A percentile compares a stretch with the other conserved stretches of the same genome.
Evolutionary conservation across 1,139 yeast species (phyloP).

Genomic region (Candida sojae): DNA sequence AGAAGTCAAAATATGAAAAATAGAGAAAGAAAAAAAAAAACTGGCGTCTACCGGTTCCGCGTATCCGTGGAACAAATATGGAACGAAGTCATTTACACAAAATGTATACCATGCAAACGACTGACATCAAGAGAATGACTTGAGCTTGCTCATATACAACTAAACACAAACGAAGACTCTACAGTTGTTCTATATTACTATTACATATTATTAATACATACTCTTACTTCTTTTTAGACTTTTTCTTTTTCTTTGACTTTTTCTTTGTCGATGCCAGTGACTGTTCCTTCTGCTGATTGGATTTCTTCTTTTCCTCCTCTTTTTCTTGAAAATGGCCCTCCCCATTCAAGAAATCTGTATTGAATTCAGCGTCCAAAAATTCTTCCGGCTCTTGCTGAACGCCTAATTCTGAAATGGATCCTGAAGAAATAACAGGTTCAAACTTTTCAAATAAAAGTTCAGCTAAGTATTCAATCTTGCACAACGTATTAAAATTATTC

Average conservation of each 20-base stretch:
- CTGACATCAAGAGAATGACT: neutral
- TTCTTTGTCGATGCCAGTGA: slow-evolving; percentile 13
- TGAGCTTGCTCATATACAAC: no score
- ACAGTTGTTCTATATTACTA: neutral
- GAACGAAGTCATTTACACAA: neutral
- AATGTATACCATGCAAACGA: neutral
- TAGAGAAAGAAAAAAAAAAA: neutral
- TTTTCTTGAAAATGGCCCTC: slow-evolving; percentile 17
- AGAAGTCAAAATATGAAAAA: neutral
- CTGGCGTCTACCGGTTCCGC: neutral
- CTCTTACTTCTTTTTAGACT: slow-evolving; percentile 23
- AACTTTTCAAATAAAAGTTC: slow-evolving; percentile 28
- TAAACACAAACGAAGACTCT: no score
- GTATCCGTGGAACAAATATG: neutral
- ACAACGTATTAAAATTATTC: slow-evolving; percentile 28
- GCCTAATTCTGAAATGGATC: slow-evolving; percentile 13
- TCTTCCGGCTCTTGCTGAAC: slow-evolving; percentile 5
- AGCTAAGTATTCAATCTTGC: slow-evolving; percentile 34
- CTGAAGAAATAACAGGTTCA: slow-evolving; percentile 25
- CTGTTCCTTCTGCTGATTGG: neutral
- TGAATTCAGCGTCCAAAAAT: slow-evolving; percentile 23
- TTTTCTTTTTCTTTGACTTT: slow-evolving; percentile 26
- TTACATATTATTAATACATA: neutral
- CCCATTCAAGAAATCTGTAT: slow-evolving; percentile 27
- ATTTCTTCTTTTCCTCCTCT: slow-evolving; percentile 5